These are phyloP conservation scores for Parachaetomium inaequale DNA, from an alignment of 495 filamentous ascomycete genomes.

Conservation along the genomic window DNA sequence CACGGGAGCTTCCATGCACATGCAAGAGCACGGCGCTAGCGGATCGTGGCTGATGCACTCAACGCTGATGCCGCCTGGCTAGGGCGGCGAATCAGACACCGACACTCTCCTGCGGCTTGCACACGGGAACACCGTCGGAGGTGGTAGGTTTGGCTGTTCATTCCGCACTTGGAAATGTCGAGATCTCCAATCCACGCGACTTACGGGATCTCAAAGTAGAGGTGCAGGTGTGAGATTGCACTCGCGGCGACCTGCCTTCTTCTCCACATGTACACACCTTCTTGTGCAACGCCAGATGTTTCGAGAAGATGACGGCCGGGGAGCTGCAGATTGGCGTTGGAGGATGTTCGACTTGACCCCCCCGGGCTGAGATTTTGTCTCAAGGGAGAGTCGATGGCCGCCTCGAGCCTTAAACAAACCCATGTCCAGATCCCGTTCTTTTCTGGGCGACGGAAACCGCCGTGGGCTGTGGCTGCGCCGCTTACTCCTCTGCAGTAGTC, in stretches of 20 bases:
- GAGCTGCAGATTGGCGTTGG: neutral
- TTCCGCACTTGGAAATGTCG: neutral
- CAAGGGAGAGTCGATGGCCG: neutral
- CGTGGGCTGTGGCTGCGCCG: neutral
- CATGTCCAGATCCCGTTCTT: neutral
- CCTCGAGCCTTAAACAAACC: neutral
- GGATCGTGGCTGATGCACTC: neutral
- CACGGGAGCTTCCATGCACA: neutral
- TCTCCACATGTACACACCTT: neutral
- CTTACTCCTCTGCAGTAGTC: neutral
- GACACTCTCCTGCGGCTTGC: too few relatives aligned
- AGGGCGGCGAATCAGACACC: neutral
- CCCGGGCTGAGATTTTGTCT: neutral
- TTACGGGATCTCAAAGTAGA: neutral
- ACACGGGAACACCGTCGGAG: too few relatives aligned
- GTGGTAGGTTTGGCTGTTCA: too few relatives aligned
- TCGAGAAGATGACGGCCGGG: neutral
- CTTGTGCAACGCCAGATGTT: slow-evolving; percentile 2
- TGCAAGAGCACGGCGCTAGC: neutral
- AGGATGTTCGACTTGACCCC: neutral
- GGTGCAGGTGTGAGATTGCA: neutral
- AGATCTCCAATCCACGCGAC: neutral
- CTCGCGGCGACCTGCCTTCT: neutral
- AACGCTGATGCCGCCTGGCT: neutral
- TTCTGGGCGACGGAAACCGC: neutral